Evolutionary conservation across 345 rosid genomes (phyloP).

Genomic region (Streptanthus diversifolius): DNA sequence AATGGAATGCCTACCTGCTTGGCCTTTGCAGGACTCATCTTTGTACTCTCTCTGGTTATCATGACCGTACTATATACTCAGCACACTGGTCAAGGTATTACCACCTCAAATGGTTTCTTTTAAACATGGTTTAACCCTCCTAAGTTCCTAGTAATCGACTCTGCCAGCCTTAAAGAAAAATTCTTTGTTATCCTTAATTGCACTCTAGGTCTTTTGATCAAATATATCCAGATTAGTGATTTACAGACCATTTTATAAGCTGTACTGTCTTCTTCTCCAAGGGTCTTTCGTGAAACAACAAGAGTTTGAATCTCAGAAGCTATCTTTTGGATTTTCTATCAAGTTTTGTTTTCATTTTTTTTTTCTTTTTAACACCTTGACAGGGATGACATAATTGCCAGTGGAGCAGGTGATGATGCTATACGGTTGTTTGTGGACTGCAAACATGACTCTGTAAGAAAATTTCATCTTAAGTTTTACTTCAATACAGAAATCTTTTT

Average conservation of each 20-base stretch:
- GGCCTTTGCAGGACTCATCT: slow-evolving; percentile 65
- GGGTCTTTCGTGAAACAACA: background rate
- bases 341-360: background rate
- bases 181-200: background rate
- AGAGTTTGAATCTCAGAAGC: background rate
- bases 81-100: slow-evolving; percentile 94
- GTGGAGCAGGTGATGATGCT: slow-evolving; percentile 95
- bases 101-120: background rate
- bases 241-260: background rate
- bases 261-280: background rate
- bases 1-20: slow-evolving; percentile 9
- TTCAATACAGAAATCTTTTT: background rate
- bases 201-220: background rate
- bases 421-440: slow-evolving; percentile 63
- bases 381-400: slow-evolving; percentile 81
- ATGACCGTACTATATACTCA: slow-evolving; percentile 90
- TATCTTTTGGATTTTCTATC: background rate
- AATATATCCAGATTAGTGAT: background rate
- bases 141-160: background rate
- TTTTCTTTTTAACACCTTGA: slow-evolving; percentile 6
- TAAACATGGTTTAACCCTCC: background rate
- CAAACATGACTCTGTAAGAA: slow-evolving; percentile 58
- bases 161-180: background rate
- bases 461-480: background rate
- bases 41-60: slow-evolving; percentile 87